A percentile compares a stretch with the other conserved stretches of the same genome.
Conservation (phyloP, 345 rosid genomes). For the Nephelium lappaceum region DNA sequence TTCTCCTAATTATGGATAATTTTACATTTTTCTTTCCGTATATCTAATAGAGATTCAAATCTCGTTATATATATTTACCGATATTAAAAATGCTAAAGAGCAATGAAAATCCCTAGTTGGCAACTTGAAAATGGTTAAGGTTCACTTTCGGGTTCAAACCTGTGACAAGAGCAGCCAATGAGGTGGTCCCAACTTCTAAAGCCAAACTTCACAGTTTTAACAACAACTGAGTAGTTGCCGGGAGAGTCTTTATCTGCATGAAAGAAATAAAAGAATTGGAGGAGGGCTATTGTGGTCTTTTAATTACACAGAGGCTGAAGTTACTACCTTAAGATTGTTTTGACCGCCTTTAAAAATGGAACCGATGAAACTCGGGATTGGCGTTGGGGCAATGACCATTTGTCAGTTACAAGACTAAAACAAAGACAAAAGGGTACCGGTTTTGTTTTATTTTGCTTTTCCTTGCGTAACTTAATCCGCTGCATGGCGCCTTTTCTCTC, state of each 20-base stretch:
- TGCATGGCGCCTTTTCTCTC: conserved; percentile 10
- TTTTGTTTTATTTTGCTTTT: conserved; percentile 1
- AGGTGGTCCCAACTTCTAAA: conserved; percentile 14
- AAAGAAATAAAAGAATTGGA: not conserved
- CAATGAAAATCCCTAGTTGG: too few relatives aligned
- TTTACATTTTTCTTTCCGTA: too few relatives aligned
- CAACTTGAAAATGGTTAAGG: not conserved
- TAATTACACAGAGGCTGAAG: not conserved
- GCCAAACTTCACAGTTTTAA: not conserved
- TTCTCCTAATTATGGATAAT: too few relatives aligned
- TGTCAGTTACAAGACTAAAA: conserved; percentile 10
- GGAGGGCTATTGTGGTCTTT: conserved; percentile 10
- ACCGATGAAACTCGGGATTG: conserved; percentile 13
- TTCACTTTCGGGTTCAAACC: conserved; percentile 5
- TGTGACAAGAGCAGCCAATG: not conserved
- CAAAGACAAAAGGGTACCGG: not conserved
- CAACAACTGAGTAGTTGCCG: not conserved
- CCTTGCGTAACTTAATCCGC: not conserved
- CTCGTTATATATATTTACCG: too few relatives aligned
- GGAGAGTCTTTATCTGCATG: not conserved
- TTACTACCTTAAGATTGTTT: not conserved
- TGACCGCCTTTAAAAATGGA: conserved; percentile 10
- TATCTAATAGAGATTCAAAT: too few relatives aligned
- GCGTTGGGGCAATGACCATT: not conserved
- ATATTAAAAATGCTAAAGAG: too few relatives aligned